A percentile compares a stretch with the other conserved stretches of the same genome.
Evolutionary conservation across 495 filamentous ascomycete genomes (phyloP).

Genomic region (Mytilinidion resinicola): DNA sequence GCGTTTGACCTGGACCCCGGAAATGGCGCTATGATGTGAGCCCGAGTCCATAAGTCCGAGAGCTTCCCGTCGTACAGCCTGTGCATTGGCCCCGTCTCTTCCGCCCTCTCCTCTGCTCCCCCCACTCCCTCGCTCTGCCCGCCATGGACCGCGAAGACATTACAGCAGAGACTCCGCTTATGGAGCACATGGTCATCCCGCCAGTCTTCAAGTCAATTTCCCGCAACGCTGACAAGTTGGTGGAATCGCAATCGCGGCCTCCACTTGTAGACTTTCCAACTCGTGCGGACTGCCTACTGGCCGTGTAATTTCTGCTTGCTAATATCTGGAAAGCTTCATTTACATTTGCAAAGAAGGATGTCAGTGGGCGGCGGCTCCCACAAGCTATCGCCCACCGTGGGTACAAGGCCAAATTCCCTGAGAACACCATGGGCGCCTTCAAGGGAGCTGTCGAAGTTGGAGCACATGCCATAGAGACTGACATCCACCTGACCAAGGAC

Average conservation of each 20-base stretch:
- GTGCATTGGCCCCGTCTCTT: neutral
- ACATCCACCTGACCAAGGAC: constrained; percentile 77
- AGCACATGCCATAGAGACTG: constrained; percentile 78
- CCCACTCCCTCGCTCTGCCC: neutral
- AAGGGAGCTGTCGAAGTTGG: constrained; percentile 63
- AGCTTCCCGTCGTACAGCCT: neutral
- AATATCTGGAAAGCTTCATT: constrained; percentile 26
- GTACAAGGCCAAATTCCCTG: constrained; percentile 69
- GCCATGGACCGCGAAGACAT: constrained; percentile 4
- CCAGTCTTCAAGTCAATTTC: constrained; percentile 10
- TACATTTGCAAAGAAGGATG: constrained; percentile 28
- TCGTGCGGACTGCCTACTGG: constrained; percentile 6
- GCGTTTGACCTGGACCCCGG: neutral
- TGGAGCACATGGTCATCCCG: constrained; percentile 21
- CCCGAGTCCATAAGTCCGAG: neutral
- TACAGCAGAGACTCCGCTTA: constrained; percentile 10
- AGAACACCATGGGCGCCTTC: constrained; percentile 82
- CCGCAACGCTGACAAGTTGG: neutral
- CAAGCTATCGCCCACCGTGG: constrained; percentile 84
- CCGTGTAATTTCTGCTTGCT: neutral
- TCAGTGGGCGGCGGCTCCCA: constrained; percentile 45
- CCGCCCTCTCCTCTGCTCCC: neutral
- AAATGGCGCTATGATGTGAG: neutral
- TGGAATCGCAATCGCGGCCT: neutral
- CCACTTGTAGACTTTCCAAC: constrained; percentile 18